These are phyloP conservation scores for Mycosphaerelloides madeirae DNA, from an alignment of 2,329 filamentous ascomycete genomes.

Conservation along the genomic window DNA sequence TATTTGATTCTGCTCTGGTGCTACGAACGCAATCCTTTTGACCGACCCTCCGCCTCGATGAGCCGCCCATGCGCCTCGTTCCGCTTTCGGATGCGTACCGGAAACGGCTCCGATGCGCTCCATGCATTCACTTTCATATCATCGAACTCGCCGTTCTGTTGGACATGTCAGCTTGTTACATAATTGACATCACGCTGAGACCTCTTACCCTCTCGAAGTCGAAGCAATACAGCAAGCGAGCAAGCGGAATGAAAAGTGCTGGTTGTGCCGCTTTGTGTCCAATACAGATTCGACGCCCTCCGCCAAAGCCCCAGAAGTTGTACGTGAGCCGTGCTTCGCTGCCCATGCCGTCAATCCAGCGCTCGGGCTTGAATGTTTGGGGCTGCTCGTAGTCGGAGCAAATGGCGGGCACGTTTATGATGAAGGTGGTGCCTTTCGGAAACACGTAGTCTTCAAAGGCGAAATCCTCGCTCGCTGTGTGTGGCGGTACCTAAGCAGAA, in stretches of 20 bases:
- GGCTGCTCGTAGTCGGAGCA: slow-evolving; percentile 8
- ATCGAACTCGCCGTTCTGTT: slow-evolving; percentile 8
- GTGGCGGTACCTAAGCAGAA: too few species aligned
- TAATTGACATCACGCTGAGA: background rate
- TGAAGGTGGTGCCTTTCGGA: slow-evolving; percentile 9
- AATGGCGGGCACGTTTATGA: slow-evolving; percentile 8
- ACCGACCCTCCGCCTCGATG: too few species aligned
- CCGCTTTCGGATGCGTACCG: too few species aligned
- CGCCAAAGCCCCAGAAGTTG: slow-evolving; percentile 12
- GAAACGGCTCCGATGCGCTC: slow-evolving; percentile 9
- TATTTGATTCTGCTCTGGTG: too few species aligned
- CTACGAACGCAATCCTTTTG: too few species aligned
- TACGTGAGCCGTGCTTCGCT: slow-evolving; percentile 5
- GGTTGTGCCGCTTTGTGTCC: slow-evolving; percentile 10
- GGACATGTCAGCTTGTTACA: background rate
- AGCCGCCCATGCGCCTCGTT: too few species aligned
- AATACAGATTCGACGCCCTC: slow-evolving; percentile 10
- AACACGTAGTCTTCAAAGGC: slow-evolving; percentile 7
- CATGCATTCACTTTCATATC: slow-evolving; percentile 9
- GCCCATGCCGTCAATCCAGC: slow-evolving; percentile 6
- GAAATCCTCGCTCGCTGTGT: slow-evolving; percentile 10
- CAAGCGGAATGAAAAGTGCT: slow-evolving; percentile 8
- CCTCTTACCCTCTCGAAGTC: slow-evolving; percentile 5
- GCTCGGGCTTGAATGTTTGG: slow-evolving; percentile 5
- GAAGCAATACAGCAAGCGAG: slow-evolving; percentile 5